Conservation (phyloP, 495 filamentous ascomycete species). For the Xeromyces bisporus region DNA sequence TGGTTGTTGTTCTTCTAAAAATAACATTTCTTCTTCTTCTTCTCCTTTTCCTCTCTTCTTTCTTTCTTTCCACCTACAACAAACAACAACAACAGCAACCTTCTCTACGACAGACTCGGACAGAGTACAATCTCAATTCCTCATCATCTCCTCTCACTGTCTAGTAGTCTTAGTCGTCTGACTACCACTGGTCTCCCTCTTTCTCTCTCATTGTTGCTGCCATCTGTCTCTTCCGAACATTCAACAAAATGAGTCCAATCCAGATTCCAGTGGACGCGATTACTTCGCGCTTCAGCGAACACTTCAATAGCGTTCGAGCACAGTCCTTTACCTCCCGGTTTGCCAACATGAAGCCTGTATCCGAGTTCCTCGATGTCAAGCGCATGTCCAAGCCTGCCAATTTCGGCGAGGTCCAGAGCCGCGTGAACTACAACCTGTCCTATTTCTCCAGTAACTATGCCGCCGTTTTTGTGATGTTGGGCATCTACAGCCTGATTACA, state of each 20-base stretch:
- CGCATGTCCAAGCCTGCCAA: conserved; percentile 82
- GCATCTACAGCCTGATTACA: conserved; percentile 84
- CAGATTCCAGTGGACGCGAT: conserved; percentile 81
- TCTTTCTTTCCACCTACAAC: neutral
- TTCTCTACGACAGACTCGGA: too few relatives aligned
- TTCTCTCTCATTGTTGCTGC: neutral
- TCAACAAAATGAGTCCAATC: conserved; percentile 58
- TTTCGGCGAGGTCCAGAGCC: conserved; percentile 79
- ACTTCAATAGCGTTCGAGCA: conserved; percentile 61
- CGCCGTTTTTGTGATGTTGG: conserved; percentile 80
- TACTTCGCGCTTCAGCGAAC: conserved; percentile 67
- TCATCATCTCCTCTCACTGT: too few relatives aligned
- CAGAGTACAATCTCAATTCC: too few relatives aligned
- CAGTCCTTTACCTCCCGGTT: conserved; percentile 67
- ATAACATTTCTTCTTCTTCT: neutral
- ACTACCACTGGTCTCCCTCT: neutral
- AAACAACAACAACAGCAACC: too few relatives aligned
- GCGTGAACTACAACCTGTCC: conserved; percentile 91
- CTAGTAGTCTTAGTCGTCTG: too few relatives aligned
- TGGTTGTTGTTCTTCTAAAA: too few relatives aligned
- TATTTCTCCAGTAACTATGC: conserved; percentile 99
- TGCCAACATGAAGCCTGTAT: conserved; percentile 77
- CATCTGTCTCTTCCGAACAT: neutral
- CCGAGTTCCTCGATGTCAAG: conserved; percentile 92
- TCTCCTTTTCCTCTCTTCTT: neutral